Conservation (phyloP, 2,329 filamentous ascomycete species). For the Cladosporium phlei region DNA sequence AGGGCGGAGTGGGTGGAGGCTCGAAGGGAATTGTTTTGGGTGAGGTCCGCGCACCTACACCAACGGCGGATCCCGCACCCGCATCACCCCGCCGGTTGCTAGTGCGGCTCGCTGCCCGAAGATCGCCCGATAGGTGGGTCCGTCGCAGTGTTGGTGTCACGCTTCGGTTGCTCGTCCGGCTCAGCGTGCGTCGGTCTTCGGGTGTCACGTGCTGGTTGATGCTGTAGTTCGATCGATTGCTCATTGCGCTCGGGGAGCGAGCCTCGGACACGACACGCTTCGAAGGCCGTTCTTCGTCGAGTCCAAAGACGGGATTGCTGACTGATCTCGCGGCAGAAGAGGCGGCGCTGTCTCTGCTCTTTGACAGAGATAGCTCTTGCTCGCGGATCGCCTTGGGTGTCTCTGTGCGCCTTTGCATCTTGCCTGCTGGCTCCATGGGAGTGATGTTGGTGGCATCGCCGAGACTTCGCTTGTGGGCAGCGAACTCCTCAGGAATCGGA, state of each 20-base stretch:
- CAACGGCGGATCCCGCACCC: slow-evolving; percentile 41
- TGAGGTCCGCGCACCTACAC: slow-evolving; percentile 29
- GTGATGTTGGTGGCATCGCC: slow-evolving; percentile 25
- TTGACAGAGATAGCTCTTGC: slow-evolving; percentile 17
- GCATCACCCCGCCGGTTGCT: slow-evolving; percentile 44
- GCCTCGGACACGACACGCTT: slow-evolving; percentile 26
- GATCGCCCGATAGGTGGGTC: slow-evolving; percentile 67
- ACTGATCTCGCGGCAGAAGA: slow-evolving; percentile 14
- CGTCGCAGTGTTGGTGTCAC: slow-evolving; percentile 67
- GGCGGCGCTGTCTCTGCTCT: slow-evolving; percentile 4
- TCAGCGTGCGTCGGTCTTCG: slow-evolving; percentile 56
- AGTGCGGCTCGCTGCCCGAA: slow-evolving; percentile 60
- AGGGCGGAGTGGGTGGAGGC: slow-evolving; percentile 47
- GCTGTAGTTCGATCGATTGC: slow-evolving; percentile 41
- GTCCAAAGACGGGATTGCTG: slow-evolving; percentile 31
- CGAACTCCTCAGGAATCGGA: slow-evolving; percentile 46
- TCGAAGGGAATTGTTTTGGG: slow-evolving; percentile 37
- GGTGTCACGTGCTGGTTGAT: slow-evolving; percentile 38
- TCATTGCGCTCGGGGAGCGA: slow-evolving; percentile 40
- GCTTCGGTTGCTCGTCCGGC: slow-evolving; percentile 53
- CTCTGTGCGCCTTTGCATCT: slow-evolving; percentile 38
- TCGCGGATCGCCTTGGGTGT: slow-evolving; percentile 39
- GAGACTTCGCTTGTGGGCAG: slow-evolving; percentile 37
- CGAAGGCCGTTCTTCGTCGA: slow-evolving; percentile 40
- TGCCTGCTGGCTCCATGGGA: slow-evolving; percentile 21